A percentile compares a stretch with the other conserved stretches of the same genome.
Conservation (phyloP, 805 yeast genomes). For the Candida mattraensis region DNA sequence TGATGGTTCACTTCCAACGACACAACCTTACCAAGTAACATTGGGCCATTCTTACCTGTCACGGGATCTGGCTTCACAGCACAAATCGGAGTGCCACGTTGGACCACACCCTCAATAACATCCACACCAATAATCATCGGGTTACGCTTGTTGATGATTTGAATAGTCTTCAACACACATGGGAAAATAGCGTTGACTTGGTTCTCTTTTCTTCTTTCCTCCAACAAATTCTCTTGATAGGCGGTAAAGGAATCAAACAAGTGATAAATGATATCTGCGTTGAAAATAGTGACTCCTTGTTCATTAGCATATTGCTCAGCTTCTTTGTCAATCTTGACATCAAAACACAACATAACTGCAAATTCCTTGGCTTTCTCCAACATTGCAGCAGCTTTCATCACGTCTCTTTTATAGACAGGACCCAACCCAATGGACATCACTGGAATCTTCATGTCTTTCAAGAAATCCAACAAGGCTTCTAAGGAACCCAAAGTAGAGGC, state of each 20-base stretch:
- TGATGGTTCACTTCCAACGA: conserved; percentile 97
- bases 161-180: conserved; percentile 89
- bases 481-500: conserved; percentile 97
- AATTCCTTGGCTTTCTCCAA: conserved; percentile 92
- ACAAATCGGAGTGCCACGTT: conserved; percentile 93
- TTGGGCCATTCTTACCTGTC: conserved; percentile 68
- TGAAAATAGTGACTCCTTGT: conserved; percentile 87
- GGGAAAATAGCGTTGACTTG: conserved; percentile 91
- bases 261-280: conserved; percentile 95
- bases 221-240: conserved; percentile 84
- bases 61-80: conserved; percentile 87
- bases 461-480: conserved; percentile 95
- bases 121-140: conserved; percentile 99
- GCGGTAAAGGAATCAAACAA: conserved; percentile 92
- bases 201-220: conserved; percentile 86
- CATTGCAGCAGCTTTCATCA: conserved; percentile 96
- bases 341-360: conserved; percentile 98
- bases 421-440: conserved; percentile 98
- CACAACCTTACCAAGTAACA: conserved; percentile 82
- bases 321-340: conserved; percentile 94
- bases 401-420: conserved; percentile 97
- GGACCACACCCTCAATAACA: conserved; percentile 84
- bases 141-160: conserved; percentile 95
- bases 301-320: conserved; percentile 98
- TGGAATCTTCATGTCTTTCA: conserved; percentile 98